Percentiles rank a stretch among this genome's conserved stretches.
phyloP scores from a whole-genome alignment of 768 basidiomycete genomes.

The Rhizopogon sp. region DNA sequence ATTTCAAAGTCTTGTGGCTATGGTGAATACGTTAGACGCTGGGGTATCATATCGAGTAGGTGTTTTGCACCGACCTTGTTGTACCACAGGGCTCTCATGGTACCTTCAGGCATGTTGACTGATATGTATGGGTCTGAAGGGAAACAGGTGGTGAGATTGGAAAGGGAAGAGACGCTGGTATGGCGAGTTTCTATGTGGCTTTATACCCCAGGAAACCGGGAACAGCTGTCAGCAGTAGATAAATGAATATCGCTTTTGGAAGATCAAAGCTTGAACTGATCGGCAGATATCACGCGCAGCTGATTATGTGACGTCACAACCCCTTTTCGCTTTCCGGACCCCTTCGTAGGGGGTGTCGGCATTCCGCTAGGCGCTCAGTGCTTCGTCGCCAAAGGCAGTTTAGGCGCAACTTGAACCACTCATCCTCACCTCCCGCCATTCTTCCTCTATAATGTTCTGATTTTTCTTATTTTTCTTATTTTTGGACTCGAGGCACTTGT shows the following conservation, averaged over 20 bases:
- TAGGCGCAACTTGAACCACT: too few species aligned
- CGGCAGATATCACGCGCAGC: neutral
- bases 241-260: neutral
- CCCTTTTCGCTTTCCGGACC: neutral
- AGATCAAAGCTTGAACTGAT: too few species aligned
- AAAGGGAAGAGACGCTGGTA: conserved; percentile 3
- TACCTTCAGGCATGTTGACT: conserved; percentile 47
- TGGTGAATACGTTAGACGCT: conserved; percentile 9
- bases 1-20: conserved; percentile 67
- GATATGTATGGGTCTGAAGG: neutral
- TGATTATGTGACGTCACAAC: conserved; percentile 24
- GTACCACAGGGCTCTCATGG: conserved; percentile 77
- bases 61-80: conserved; percentile 39
- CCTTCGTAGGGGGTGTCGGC: too few species aligned
- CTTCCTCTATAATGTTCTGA: neutral
- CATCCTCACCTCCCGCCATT: neutral
- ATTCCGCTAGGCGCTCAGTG: too few species aligned
- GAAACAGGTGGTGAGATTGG: neutral
- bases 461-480: neutral
- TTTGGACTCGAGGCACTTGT: neutral
- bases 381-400: too few species aligned
- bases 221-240: too few species aligned
- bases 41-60: neutral
- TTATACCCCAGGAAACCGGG: neutral
- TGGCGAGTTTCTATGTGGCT: neutral